Evolutionary conservation across 2,329 filamentous ascomycete species (phyloP), one percentile per base, ranked within the genome.

Genomic region (Immersiporthe knoxdaviesiana): DNA sequence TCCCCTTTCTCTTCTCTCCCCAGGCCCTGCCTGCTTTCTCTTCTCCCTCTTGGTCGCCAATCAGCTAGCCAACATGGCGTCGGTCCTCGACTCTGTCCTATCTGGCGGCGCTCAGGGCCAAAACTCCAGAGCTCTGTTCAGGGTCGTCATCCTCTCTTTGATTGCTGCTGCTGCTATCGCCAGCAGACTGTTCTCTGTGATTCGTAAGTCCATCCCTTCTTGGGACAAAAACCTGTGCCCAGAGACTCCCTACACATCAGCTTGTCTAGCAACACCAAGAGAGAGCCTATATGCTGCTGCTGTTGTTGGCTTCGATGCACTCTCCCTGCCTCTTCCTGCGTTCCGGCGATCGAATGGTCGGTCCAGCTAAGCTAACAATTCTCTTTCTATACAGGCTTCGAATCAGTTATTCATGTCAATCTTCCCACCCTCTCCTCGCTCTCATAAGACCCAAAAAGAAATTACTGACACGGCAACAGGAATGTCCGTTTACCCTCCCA

Each of bases 321-420:
- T 39, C 35, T 24, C 8, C 8, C 12, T 35, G 30, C 61, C 12
- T 61, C 24, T 27, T 24, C 44, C 56, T 2, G 35, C 16, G 58
- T 52, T 2, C 35, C 27, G 24, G n/a, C 8, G 27, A 39, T 11
- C n/a, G 16, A 41, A 27, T 16, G 52, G 39, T 24, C 24, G 67
- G 37, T 68, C 18, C 64, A 74, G 73, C 80, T 81, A 79, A 74
- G 73, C 80, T 81, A 79, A 83, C 74, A 35, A 21, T 52, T 35
- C 68, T 67, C 71, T 63, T 68, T 41, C 4, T 35, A 44, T 27
- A 16, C 76, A 95, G 92, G 92, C 75, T 99, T 99, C 79, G 96
- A 99, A 84, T 97, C 93, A 84, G 99, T 99, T 78, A 99, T 99
- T 78, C 96, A 99, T 87, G 96, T 99, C 87, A 99, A 21, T 37